phyloP scores from a whole-genome alignment of 2,329 filamentous ascomycete genomes.

The Claviceps sp. region DNA sequence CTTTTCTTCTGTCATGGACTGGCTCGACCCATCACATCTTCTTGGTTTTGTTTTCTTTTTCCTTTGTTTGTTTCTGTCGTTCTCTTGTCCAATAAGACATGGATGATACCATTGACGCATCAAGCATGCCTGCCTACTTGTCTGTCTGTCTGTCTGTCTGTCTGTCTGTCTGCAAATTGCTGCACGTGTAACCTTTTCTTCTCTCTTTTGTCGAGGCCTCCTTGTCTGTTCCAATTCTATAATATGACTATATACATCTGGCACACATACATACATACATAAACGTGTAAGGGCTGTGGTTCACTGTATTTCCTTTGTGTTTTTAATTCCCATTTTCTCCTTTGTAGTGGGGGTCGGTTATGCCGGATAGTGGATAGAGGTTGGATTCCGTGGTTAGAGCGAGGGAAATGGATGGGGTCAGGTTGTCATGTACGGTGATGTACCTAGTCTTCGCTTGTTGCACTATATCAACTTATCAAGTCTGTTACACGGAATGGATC shows the following conservation, averaged over 20 bases:
- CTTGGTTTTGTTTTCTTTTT: background rate
- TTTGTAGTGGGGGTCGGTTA: background rate
- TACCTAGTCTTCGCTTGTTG: background rate
- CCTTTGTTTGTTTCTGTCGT: slow-evolving; percentile 11
- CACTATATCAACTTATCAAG: too few species aligned
- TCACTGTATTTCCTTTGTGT: background rate
- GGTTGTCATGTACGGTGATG: too few species aligned
- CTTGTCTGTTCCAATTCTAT: too few species aligned
- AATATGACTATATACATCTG: too few species aligned
- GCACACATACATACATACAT: too few species aligned
- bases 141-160: too few species aligned
- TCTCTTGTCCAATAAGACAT: slow-evolving; percentile 20
- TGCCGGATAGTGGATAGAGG: background rate
- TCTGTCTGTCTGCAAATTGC: slow-evolving; percentile 4
- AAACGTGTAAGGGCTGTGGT: too few species aligned
- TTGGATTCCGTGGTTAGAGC: background rate
- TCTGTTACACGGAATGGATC: too few species aligned
- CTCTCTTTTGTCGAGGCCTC: slow-evolving; percentile 10
- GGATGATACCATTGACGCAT: slow-evolving; percentile 31
- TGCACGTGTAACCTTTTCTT: slow-evolving; percentile 7
- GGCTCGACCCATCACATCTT: background rate
- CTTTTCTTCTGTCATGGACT: background rate
- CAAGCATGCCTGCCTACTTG: slow-evolving; percentile 17
- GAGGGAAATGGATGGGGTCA: background rate
- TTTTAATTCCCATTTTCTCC: background rate